Conservation (phyloP, 176 grass and related monocot genomes). For the Oryza punctata region DNA sequence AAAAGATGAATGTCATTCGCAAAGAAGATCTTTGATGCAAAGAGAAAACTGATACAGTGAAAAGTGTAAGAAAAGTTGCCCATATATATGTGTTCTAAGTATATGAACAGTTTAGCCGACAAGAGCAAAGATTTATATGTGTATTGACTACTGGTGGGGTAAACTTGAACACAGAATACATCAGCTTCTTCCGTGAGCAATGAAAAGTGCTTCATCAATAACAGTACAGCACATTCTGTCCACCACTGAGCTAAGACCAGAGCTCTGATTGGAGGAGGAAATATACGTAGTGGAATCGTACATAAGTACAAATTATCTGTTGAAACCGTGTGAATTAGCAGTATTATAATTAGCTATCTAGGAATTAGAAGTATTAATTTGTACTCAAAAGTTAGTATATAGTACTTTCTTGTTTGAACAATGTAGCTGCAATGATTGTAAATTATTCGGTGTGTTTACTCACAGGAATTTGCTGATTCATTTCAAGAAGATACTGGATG, state of each 20-base stretch:
- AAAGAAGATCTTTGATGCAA: conserved; percentile 1
- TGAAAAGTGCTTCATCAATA: conserved; percentile 44
- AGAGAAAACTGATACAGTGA: conserved; percentile 32
- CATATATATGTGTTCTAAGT: neutral
- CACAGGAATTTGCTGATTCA: neutral
- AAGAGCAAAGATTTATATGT: conserved; percentile 21
- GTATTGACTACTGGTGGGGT: conserved; percentile 37
- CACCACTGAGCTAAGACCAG: conserved; percentile 29
- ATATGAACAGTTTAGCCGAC: conserved; percentile 35
- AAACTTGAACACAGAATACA: conserved; percentile 16
- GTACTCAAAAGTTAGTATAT: neutral
- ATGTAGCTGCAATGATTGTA: conserved; percentile 5
- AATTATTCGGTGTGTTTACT: neutral
- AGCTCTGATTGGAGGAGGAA: conserved; percentile 23
- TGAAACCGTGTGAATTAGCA: conserved; percentile 26
- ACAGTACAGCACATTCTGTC: conserved; percentile 39
- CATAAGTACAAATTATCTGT: neutral
- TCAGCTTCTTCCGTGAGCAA: conserved; percentile 14
- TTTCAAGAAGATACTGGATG: conserved; percentile 3
- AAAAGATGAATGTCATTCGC: neutral
- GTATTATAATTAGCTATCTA: neutral
- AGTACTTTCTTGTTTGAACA: neutral
- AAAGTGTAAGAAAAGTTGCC: conserved; percentile 17
- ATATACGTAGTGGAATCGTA: conserved; percentile 3
- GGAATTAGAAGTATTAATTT: neutral